Conservation (phyloP, 805 yeast genomes). For the Clavispora carvajalis region DNA sequence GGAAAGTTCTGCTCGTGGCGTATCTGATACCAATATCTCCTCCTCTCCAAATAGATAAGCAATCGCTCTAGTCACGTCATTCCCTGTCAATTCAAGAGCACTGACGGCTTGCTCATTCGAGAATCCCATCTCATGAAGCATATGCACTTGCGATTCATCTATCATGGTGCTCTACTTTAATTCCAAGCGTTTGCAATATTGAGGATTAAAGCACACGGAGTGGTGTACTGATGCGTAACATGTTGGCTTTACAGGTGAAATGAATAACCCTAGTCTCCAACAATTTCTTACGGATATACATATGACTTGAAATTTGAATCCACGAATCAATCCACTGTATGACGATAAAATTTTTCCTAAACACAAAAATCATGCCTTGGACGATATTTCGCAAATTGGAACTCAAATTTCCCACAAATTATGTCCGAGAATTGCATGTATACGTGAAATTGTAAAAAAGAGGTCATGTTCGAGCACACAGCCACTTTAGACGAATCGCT, state of each 20-base stretch:
- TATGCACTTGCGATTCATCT: conserved; percentile 9
- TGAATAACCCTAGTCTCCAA: no score
- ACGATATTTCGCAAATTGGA: no score
- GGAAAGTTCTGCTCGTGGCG: background rate
- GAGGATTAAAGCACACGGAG: background rate
- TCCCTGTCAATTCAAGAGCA: conserved; percentile 12
- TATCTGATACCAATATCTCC: conserved; percentile 2
- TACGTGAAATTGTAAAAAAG: no score
- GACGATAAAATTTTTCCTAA: no score
- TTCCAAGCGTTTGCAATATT: background rate
- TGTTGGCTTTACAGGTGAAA: background rate
- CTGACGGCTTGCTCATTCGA: conserved; percentile 12
- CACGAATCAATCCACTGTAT: no score
- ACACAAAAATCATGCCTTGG: no score
- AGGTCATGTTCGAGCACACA: no score
- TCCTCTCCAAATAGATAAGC: conserved; percentile 17
- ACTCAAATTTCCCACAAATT: no score
- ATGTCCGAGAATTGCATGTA: no score
- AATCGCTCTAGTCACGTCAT: conserved; percentile 15
- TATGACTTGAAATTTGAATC: no score
- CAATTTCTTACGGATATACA: no score
- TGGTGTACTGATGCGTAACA: background rate
- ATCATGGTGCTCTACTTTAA: background rate
- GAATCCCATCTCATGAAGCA: conserved; percentile 18
- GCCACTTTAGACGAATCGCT: no score